Conservation (phyloP, 2,329 filamentous ascomycete species). For the Sphaerostilbella broomeana region DNA sequence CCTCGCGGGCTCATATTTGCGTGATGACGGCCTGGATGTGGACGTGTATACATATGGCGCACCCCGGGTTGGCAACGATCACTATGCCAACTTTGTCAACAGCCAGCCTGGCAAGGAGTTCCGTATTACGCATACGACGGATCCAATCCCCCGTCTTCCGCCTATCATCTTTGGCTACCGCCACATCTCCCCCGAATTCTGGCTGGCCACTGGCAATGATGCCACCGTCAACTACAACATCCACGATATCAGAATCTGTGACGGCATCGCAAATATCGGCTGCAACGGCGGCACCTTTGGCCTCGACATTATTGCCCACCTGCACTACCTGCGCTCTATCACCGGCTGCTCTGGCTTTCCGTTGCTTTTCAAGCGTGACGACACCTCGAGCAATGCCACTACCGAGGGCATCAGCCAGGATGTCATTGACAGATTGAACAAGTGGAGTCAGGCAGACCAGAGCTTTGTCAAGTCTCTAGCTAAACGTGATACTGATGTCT, state of each 20-base stretch:
- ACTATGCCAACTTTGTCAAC: conserved; percentile 48
- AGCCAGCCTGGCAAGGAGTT: conserved; percentile 46
- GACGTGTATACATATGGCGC: conserved; percentile 62
- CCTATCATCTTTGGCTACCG: conserved; percentile 53
- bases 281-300: conserved; percentile 47
- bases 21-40: conserved; percentile 35
- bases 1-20: conserved; percentile 51
- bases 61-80: conserved; percentile 56
- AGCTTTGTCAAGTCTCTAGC: conserved; percentile 19
- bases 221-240: conserved; percentile 31
- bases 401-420: conserved; percentile 31
- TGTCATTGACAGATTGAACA: conserved; percentile 32
- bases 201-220: conserved; percentile 38
- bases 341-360: conserved; percentile 31
- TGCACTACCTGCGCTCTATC: conserved; percentile 42
- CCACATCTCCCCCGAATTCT: conserved; percentile 67
- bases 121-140: conserved; percentile 60
- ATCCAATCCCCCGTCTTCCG: conserved; percentile 63
- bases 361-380: conserved; percentile 21
- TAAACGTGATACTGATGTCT: neutral
- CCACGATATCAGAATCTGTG: conserved; percentile 39
- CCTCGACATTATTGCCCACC: conserved; percentile 40
- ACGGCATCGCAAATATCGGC: conserved; percentile 37
- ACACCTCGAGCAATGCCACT: conserved; percentile 14
- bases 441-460: conserved; percentile 30